A percentile compares a stretch with the other conserved stretches of the same genome.
phyloP scores from a whole-genome alignment of 2,329 filamentous ascomycete genomes.

The Lachnum nothofagi region DNA sequence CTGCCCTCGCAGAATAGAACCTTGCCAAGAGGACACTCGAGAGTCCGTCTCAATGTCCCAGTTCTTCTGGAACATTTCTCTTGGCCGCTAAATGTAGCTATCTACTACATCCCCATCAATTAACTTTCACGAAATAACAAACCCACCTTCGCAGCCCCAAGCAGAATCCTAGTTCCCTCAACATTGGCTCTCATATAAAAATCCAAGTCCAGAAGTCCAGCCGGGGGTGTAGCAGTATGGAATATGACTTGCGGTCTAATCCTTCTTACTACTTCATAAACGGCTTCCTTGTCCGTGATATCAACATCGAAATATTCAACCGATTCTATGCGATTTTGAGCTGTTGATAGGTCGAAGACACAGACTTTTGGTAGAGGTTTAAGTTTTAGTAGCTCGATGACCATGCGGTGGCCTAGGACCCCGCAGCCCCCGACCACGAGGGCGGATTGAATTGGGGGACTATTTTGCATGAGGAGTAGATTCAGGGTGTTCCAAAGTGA shows the following conservation, averaged over 20 bases:
- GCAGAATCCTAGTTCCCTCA: conserved; percentile 43
- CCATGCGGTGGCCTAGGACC: conserved; percentile 76
- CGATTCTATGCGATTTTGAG: conserved; percentile 53
- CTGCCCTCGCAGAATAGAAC: not conserved
- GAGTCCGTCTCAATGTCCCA: too few species aligned
- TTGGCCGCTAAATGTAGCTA: not conserved
- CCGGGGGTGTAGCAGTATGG: conserved; percentile 43
- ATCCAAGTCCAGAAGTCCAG: conserved; percentile 34
- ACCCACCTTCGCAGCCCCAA: conserved; percentile 49
- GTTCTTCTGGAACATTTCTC: not conserved
- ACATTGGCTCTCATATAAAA: conserved; percentile 46
- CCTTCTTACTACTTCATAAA: conserved; percentile 38
- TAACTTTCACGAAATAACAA: conserved; percentile 35
- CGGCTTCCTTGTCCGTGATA: conserved; percentile 40
- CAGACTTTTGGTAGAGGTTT: conserved; percentile 47
- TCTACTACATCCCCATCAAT: not conserved
- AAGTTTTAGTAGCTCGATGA: conserved; percentile 58
- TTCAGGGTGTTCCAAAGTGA: too few species aligned
- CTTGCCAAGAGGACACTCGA: too few species aligned
- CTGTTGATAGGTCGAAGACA: conserved; percentile 66
- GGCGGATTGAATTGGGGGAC: conserved; percentile 38
- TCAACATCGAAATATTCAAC: conserved; percentile 46
- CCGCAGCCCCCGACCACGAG: conserved; percentile 77
- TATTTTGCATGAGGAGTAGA: too few species aligned
- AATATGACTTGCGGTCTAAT: conserved; percentile 43